phyloP scores from a whole-genome alignment of 2,329 filamentous ascomycete genomes.

The Penicillium sp. region DNA sequence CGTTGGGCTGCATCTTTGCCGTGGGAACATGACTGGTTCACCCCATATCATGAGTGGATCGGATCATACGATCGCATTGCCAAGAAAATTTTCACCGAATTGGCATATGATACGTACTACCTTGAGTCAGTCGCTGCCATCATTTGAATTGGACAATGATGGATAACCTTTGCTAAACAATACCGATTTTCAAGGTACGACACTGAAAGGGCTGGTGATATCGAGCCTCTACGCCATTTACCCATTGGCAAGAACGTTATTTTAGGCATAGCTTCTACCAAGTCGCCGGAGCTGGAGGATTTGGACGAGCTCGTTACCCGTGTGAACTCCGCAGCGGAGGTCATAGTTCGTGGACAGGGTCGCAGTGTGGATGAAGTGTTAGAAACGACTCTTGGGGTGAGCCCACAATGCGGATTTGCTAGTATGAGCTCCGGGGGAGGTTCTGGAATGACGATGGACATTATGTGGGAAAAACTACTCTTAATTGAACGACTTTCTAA shows the following conservation, averaged over 20 bases:
- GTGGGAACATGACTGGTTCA: conserved; percentile 64
- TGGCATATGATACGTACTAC: conserved; percentile 67
- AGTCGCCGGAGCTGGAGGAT: conserved; percentile 63
- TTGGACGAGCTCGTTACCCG: conserved; percentile 62
- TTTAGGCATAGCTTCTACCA: conserved; percentile 65
- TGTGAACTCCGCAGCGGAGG: conserved; percentile 64
- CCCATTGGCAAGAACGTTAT: conserved; percentile 65
- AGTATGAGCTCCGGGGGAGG: conserved; percentile 56
- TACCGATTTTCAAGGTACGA: conserved; percentile 49
- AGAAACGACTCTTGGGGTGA: conserved; percentile 63
- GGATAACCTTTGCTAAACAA: not conserved
- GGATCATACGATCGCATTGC: conserved; percentile 68
- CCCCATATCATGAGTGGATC: conserved; percentile 60
- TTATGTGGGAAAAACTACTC: conserved; percentile 69
- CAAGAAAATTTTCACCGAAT: conserved; percentile 63
- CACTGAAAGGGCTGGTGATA: conserved; percentile 64
- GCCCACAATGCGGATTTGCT: conserved; percentile 72
- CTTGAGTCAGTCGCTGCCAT: conserved; percentile 55
- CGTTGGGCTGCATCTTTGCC: conserved; percentile 74
- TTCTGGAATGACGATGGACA: conserved; percentile 67
- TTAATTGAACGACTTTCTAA: conserved; percentile 11
- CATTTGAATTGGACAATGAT: not conserved
- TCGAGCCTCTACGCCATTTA: conserved; percentile 64
- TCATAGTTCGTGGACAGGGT: conserved; percentile 67
- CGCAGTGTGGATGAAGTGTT: conserved; percentile 68